These are phyloP conservation scores for Hymenoscyphus infarciens DNA, from an alignment of 2,329 filamentous ascomycete genomes.

Conservation along the genomic window DNA sequence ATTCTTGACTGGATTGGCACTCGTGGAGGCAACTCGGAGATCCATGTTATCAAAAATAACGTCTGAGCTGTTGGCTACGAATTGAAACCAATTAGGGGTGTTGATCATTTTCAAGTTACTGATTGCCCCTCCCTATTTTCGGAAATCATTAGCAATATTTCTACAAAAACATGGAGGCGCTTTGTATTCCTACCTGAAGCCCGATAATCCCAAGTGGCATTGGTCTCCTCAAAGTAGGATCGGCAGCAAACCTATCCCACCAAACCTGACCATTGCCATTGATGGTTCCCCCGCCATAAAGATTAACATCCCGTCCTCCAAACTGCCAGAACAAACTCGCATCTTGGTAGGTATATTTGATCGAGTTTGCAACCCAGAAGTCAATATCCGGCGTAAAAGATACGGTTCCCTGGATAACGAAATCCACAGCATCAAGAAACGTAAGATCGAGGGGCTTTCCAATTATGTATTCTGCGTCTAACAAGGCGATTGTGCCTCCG, in stretches of 20 bases:
- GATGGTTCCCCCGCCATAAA: neutral
- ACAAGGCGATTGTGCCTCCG: conserved; percentile 54
- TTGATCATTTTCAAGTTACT: conserved; percentile 50
- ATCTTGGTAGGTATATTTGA: neutral
- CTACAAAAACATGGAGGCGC: neutral
- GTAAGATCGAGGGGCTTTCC: conserved; percentile 54
- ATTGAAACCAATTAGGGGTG: conserved; percentile 48
- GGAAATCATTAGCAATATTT: neutral
- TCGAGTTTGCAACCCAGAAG: neutral
- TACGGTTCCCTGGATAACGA: conserved; percentile 39
- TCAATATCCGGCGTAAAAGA: conserved; percentile 1
- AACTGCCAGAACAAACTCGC: neutral
- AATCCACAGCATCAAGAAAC: conserved; percentile 52
- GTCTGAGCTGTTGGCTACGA: conserved; percentile 51
- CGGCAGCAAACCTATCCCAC: neutral
- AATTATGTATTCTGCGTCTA: conserved; percentile 49
- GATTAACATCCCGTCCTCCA: neutral
- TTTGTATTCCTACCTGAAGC: neutral
- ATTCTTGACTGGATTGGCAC: conserved; percentile 49
- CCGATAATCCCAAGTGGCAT: neutral
- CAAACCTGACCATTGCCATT: neutral
- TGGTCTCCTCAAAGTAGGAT: neutral
- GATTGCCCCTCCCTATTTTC: conserved; percentile 43
- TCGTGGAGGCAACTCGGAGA: conserved; percentile 46
- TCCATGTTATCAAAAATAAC: conserved; percentile 51